Percentiles rank a stretch among this genome's conserved stretches.
These are phyloP conservation scores for Rhizopus sp. DNA, from an alignment of 371 early-diverging fungal species.

Conservation along the genomic window DNA sequence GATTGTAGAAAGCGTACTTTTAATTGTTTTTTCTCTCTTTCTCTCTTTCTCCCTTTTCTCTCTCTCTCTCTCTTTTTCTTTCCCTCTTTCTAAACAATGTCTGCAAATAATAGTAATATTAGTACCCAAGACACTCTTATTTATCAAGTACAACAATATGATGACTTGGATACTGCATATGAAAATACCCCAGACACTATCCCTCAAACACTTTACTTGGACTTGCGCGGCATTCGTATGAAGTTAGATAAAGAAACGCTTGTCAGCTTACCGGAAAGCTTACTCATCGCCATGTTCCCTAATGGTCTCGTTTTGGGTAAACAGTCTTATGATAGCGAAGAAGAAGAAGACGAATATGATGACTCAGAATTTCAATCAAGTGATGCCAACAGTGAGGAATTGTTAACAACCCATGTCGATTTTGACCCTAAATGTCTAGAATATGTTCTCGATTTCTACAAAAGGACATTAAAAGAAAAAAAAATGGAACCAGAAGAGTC, in stretches of 20 bases:
- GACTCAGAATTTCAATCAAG: conserved; percentile 46
- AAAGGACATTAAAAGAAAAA: conserved; percentile 29
- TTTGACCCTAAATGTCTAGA: conserved; percentile 56
- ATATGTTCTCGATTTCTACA: conserved; percentile 55
- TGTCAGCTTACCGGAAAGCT: conserved; percentile 67
- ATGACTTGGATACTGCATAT: conserved; percentile 34
- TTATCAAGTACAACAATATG: conserved; percentile 32
- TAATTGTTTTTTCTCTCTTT: no score
- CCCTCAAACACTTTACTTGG: conserved; percentile 62
- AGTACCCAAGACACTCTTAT: conserved; percentile 9
- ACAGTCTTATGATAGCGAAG: conserved; percentile 33
- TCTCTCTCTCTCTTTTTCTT: no score
- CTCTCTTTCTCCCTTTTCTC: no score
- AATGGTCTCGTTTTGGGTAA: conserved; percentile 66
- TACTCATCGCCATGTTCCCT: conserved; percentile 78
- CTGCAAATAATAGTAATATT: no score
- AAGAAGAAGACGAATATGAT: conserved; percentile 48
- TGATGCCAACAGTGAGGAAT: conserved; percentile 30
- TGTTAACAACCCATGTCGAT: conserved; percentile 35
- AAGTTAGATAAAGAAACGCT: conserved; percentile 70
- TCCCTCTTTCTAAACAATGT: no score
- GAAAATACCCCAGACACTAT: conserved; percentile 37
- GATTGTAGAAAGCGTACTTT: no score
- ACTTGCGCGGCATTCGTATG: conserved; percentile 68
- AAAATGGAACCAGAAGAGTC: conserved; percentile 19